Evolutionary conservation across 2,329 filamentous ascomycete genomes (phyloP), one percentile per base, ranked within the genome.

Genomic region (Xylariaceae sp.): DNA sequence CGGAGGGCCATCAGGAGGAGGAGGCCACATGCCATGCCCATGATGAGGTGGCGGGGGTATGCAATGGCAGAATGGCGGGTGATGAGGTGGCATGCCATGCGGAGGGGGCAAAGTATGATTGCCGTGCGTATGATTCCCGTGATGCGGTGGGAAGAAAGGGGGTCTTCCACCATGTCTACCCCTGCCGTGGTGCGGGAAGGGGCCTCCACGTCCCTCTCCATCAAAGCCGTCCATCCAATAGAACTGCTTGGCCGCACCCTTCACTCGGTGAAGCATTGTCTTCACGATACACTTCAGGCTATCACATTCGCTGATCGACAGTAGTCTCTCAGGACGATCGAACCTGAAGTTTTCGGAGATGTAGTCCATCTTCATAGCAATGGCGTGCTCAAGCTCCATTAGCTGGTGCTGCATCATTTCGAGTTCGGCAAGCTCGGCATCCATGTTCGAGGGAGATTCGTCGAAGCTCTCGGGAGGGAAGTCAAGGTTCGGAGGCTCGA

Each of bases 351-450:
- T 55, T 16, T 66, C 55, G 26, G 60, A 53, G 38, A 71, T 59
- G 39, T 64, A 60, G 4, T 57, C 55, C 50, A 73, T 66, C 50
- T 71, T 72, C 42, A 63, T 54, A 31, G 53, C 54, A 46, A 76
- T 71, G 12, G 66, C 59, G 37, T 63, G 57, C 48, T 69, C 58
- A 31, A 76, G 60, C 38, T 68, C 63, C 22, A 56, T 49, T 13
- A 69, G 55, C 47, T 71, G 67, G 37, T 59, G 54, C 48, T 62
- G 64, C 46, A 76, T 63, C 34, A 61, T 60, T 33, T 69, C 62
- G 32, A 76, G 57, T 34, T 74, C 68, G 12, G 61, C 62, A n/a
- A 75, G 49, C 41, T 74, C 64, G 9, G 62, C 56, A 17, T 71
- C 63, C 3, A 73, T 48, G 11, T 26, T 26, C 22, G 22, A 11